Evolutionary conservation across 345 rosid genomes (phyloP).

Genomic region (Capsella bursapastoris): DNA sequence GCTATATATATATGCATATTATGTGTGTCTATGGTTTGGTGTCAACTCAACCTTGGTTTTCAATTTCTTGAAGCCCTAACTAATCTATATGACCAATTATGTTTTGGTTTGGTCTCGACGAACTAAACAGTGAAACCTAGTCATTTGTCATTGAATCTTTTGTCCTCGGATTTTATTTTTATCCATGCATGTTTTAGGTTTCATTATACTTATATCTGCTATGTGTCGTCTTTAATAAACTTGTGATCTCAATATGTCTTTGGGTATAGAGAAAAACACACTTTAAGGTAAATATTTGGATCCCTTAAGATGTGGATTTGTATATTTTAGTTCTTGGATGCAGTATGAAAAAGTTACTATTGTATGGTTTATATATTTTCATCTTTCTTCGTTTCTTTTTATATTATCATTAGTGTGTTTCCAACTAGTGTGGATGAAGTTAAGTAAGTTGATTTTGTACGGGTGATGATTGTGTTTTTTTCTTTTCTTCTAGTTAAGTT

Average conservation of each 20-base stretch:
- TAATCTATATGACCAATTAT: background rate
- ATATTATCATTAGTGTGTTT: background rate
- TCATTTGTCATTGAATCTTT: conserved; percentile 16
- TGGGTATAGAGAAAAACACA: conserved; percentile 25
- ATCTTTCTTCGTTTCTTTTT: conserved; percentile 1
- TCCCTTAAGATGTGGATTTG: conserved; percentile 12
- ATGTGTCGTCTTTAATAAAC: background rate
- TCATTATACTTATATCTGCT: conserved; percentile 13
- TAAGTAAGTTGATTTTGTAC: conserved; percentile 15
- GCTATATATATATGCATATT: background rate
- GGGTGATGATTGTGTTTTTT: conserved; percentile 11
- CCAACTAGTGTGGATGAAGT: conserved; percentile 34
- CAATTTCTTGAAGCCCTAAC: conserved; percentile 32
- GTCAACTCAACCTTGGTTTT: conserved; percentile 30
- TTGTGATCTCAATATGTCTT: background rate
- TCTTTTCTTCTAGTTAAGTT: background rate
- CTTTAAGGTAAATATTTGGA: conserved; percentile 1
- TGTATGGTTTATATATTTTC: background rate
- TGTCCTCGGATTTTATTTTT: conserved; percentile 6
- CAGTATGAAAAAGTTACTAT: conserved; percentile 4
- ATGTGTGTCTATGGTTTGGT: conserved; percentile 4
- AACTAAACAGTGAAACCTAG: conserved; percentile 4
- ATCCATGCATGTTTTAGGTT: conserved; percentile 22
- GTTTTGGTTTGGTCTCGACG: conserved; percentile 26
- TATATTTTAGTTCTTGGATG: conserved; percentile 26